These are phyloP conservation scores for Stropharia rugosoannulata DNA, from an alignment of 768 basidiomycete genomes.

Conservation along the genomic window DNA sequence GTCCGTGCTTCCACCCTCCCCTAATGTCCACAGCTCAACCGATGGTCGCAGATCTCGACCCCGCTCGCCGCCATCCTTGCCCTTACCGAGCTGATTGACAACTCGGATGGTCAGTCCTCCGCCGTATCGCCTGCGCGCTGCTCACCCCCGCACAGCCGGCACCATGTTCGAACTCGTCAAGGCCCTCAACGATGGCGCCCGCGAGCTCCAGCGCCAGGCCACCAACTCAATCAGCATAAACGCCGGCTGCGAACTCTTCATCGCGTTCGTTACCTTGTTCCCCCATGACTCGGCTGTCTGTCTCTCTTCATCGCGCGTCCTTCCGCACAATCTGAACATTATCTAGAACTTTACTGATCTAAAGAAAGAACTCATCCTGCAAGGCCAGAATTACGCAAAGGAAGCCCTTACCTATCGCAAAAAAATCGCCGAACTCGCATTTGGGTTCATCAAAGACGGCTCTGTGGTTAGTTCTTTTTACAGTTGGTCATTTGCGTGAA, in stretches of 20 bases:
- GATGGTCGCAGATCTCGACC: constrained; percentile 56
- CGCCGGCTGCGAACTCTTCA: constrained; percentile 90
- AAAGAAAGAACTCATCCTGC: constrained; percentile 78
- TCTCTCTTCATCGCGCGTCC: constrained; percentile 14
- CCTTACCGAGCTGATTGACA: constrained; percentile 77
- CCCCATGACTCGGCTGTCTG: constrained; percentile 81
- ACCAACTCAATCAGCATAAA: constrained; percentile 81
- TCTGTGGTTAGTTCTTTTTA: constrained; percentile 60
- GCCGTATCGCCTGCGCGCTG: constrained; percentile 3
- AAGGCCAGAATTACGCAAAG: constrained; percentile 74
- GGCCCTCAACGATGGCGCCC: constrained; percentile 76
- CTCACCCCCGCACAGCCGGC: constrained; percentile 49
- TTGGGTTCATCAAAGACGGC: constrained; percentile 94
- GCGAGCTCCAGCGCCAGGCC: constrained; percentile 56
- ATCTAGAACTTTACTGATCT: constrained; percentile 78
- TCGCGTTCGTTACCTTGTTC: constrained; percentile 83
- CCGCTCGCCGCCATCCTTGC: constrained; percentile 90
- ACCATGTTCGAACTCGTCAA: constrained; percentile 93
- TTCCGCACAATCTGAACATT: background rate
- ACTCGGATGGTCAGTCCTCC: constrained; percentile 63
- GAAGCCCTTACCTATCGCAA: constrained; percentile 84
- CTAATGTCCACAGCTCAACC: background rate
- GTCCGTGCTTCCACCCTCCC: constrained; percentile 36
- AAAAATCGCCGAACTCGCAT: constrained; percentile 86
- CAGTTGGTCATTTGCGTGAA: constrained; percentile 4